A percentile compares a stretch with the other conserved stretches of the same genome.
These are phyloP conservation scores for Pseudonectria buxi DNA, from an alignment of 2,329 filamentous ascomycete species.

Conservation along the genomic window DNA sequence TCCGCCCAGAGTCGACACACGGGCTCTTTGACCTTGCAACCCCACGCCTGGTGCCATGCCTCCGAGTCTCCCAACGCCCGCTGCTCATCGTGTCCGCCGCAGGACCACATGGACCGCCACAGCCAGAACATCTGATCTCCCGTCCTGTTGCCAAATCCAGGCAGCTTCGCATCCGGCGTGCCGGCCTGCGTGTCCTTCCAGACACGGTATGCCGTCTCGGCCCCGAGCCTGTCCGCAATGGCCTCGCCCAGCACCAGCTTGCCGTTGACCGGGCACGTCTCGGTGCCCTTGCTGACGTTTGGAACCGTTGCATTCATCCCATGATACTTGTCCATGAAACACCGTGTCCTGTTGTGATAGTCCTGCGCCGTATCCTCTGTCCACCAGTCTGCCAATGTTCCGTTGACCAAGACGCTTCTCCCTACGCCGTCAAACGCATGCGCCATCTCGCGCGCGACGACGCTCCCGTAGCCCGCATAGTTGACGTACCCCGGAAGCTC, in stretches of 20 bases:
- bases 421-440: constrained; percentile 9
- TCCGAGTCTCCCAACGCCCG: constrained; percentile 7
- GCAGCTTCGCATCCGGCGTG: constrained; percentile 28
- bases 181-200: constrained; percentile 37
- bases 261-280: constrained; percentile 13
- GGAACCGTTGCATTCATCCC: neutral
- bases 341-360: constrained; percentile 1
- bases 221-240: constrained; percentile 26
- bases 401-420: constrained; percentile 32
- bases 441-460: constrained; percentile 7
- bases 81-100: too few relatives aligned
- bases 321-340: constrained; percentile 9
- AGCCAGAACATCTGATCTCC: constrained; percentile 57
- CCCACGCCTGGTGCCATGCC: constrained; percentile 11
- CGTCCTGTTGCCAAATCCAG: constrained; percentile 45
- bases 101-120: constrained; percentile 51
- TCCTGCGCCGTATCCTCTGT: neutral
- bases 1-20: constrained; percentile 7
- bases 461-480: constrained; percentile 10
- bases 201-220: constrained; percentile 48
- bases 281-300: neutral
- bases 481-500: constrained; percentile 5
- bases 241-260: constrained; percentile 1
- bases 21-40: constrained; percentile 6
- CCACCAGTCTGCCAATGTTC: constrained; percentile 50